Evolutionary conservation across 2,329 filamentous ascomycete genomes (phyloP).

Genomic region (Trichoderma afroharzianum): DNA sequence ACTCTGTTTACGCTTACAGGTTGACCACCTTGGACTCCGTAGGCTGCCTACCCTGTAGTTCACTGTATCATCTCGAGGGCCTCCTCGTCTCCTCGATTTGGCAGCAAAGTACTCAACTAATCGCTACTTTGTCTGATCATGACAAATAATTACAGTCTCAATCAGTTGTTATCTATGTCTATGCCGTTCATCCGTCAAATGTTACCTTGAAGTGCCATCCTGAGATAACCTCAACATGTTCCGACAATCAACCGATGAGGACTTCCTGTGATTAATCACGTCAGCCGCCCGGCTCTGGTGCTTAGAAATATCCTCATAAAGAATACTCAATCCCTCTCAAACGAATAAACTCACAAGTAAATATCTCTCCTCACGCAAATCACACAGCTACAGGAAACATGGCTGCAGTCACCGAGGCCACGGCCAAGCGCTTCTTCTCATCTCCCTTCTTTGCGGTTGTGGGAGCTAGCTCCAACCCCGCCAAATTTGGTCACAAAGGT

Average conservation of each 20-base stretch:
- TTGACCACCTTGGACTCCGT: not conserved
- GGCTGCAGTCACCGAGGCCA: conserved; percentile 57
- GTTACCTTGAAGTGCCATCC: not conserved
- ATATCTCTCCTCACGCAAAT: not conserved
- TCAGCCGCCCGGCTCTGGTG: not conserved
- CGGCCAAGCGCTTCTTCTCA: conserved; percentile 75
- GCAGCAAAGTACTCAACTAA: no score
- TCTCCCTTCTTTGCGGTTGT: conserved; percentile 81
- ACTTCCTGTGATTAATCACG: conserved; percentile 1
- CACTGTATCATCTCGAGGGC: not conserved
- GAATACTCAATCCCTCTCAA: not conserved
- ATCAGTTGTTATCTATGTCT: not conserved
- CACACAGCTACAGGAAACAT: not conserved
- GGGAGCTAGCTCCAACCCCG: conserved; percentile 78
- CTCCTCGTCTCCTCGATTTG: not conserved
- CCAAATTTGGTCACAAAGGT: conserved; percentile 90
- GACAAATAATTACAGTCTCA: not conserved
- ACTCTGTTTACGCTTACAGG: not conserved
- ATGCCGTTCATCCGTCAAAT: not conserved
- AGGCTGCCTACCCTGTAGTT: not conserved
- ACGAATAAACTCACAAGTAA: not conserved
- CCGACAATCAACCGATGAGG: conserved; percentile 15
- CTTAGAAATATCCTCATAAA: not conserved
- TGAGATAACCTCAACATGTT: not conserved
- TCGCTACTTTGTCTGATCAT: not conserved